These are phyloP conservation scores for Petunia secreta DNA, from an alignment of 257 asterid genomes.

Conservation along the genomic window DNA sequence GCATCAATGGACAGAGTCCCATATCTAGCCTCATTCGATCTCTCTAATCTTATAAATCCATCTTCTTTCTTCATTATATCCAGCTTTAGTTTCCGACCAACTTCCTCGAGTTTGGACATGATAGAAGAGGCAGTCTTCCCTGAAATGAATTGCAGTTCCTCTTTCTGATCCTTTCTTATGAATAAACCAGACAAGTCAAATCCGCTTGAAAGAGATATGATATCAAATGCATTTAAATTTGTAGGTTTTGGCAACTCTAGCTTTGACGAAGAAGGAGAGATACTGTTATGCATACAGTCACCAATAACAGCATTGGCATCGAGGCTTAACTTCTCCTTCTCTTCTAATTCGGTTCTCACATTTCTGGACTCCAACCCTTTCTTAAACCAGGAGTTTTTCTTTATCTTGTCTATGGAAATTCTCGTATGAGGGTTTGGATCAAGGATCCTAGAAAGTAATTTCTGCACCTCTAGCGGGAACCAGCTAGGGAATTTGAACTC, in stretches of 20 bases:
- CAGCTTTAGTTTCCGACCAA: conserved; percentile 47
- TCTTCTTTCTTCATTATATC: conserved; percentile 48
- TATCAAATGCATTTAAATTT: conserved; percentile 74
- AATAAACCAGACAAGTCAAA: conserved; percentile 81
- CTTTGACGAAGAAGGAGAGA: conserved; percentile 21
- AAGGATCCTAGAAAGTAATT: conserved; percentile 58
- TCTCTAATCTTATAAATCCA: conserved; percentile 40
- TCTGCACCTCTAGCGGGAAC: conserved; percentile 60
- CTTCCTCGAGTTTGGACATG: conserved; percentile 57
- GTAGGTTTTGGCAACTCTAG: conserved; percentile 41
- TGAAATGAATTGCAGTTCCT: conserved; percentile 67
- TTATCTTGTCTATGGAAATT: conserved; percentile 57
- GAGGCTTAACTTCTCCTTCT: conserved; percentile 1
- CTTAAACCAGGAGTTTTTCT: conserved; percentile 69
- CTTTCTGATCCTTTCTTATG: conserved; percentile 64
- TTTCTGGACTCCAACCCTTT: conserved; percentile 44
- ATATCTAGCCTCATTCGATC: conserved; percentile 33
- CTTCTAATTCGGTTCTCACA: conserved; percentile 14
- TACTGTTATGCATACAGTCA: background rate
- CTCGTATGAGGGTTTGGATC: conserved; percentile 76
- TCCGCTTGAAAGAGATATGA: conserved; percentile 80
- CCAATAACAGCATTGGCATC: background rate
- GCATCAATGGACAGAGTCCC: conserved; percentile 48
- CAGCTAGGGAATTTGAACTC: conserved; percentile 66
- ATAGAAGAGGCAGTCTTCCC: conserved; percentile 44